phyloP scores from a whole-genome alignment of 495 filamentous ascomycete genomes.

The Amniculicola lignicola region DNA sequence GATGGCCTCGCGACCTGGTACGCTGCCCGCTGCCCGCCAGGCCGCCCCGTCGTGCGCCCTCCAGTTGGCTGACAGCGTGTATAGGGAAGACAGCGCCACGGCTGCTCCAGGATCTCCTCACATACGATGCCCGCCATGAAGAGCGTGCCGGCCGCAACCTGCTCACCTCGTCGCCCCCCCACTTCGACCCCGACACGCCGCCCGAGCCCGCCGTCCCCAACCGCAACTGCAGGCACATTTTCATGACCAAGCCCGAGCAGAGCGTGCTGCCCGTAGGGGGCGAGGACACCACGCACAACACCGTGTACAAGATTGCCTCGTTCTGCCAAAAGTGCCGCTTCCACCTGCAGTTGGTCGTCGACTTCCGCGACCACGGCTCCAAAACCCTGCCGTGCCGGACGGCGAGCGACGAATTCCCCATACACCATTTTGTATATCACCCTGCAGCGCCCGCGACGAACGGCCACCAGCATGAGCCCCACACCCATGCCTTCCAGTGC shows the following conservation, averaged over 20 bases:
- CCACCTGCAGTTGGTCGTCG: slow-evolving; percentile 40
- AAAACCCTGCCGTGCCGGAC: slow-evolving; percentile 33
- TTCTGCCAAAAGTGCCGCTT: slow-evolving; percentile 47
- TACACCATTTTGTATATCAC: slow-evolving; percentile 43
- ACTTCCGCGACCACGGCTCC: slow-evolving; percentile 33
- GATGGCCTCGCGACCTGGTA: slow-evolving; percentile 25
- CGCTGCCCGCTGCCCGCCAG: not conserved
- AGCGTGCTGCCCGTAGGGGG: slow-evolving; percentile 47
- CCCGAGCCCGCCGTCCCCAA: slow-evolving; percentile 27
- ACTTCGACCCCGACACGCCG: slow-evolving; percentile 36
- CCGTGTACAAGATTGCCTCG: slow-evolving; percentile 51
- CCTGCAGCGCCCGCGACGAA: not conserved
- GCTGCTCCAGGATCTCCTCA: slow-evolving; percentile 55
- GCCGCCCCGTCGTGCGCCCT: too few species aligned
- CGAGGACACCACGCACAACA: slow-evolving; percentile 40
- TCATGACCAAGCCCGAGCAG: slow-evolving; percentile 54
- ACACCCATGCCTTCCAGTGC: slow-evolving; percentile 56
- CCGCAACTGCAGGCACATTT: slow-evolving; percentile 54
- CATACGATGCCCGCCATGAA: slow-evolving; percentile 55
- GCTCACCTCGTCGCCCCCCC: slow-evolving; percentile 53
- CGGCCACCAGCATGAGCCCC: slow-evolving; percentile 1
- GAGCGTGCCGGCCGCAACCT: slow-evolving; percentile 50
- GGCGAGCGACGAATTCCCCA: slow-evolving; percentile 34
- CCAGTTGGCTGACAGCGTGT: too few species aligned
- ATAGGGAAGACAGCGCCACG: slow-evolving; percentile 63